Base-by-base conservation (phyloP, 768 basidiomycete species). In the Agrocybe praecox region DNA sequence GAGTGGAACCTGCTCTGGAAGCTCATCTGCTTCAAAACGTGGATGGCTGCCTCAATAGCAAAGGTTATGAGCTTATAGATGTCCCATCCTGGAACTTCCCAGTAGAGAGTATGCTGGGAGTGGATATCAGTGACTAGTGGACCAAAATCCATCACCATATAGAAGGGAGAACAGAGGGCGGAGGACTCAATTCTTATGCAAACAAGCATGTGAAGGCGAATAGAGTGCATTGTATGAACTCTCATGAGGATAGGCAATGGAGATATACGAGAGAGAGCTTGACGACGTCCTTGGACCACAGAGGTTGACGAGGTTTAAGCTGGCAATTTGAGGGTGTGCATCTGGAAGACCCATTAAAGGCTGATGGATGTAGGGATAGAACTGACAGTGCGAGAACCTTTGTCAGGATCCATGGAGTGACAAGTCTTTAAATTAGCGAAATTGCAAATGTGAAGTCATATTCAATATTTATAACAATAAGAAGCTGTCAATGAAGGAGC, bases 341-440 rank as follows among this genome's bases (percentile, higher is more conserved):
- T 5, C 1, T 34, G 43, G 12, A 77, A 48, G 53, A 73, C 61
- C 76, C 75, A 77, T 0, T 58, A 47, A 51, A 77, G 71, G 2
- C 75, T 72, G 14, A 75, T 68, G 54, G 71, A 77, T 1, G 47
- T 62, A 6, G 63, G 63, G 1, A 26, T 29, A 17, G 34, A 49
- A 0, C 19, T 32, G n/a, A n/a, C n/a, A n/a, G n/a, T n/a, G n/a
- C n/a, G 45, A 75, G 76, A 46, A 6, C 69, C 67, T 34, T 72
- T 74, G 3, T 62, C 61, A 1, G 59, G 58, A 46, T 74, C 69
- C 69, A 72, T 1, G 72, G 73, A 1, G 72, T 50, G 2, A 58
- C 36, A 1, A 73, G 15, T 21, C n/a, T 3, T 2, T 19, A 60
- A 1, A 54, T 47, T 40, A 18, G 73, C 65, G 2, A 46, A 0